Percentiles rank a stretch among this genome's conserved stretches.
Evolutionary conservation across 768 basidiomycete species (phyloP).

Genomic region (Macrocybe gigantea): DNA sequence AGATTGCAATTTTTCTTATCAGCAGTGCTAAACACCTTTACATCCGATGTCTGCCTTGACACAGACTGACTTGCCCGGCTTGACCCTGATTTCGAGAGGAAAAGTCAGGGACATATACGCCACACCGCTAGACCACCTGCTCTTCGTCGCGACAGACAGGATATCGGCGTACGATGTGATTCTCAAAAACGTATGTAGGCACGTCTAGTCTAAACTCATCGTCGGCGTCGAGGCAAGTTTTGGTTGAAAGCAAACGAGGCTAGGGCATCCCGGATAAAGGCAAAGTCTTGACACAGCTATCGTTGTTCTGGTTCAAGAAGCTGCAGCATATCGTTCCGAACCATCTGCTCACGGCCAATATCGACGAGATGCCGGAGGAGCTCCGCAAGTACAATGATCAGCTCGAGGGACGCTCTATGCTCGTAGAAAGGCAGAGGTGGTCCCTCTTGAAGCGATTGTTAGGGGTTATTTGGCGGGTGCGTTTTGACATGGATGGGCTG

Average conservation of each 20-base stretch:
- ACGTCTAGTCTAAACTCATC: background rate
- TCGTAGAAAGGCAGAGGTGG: conserved; percentile 86
- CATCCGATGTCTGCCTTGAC: conserved; percentile 34
- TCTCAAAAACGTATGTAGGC: conserved; percentile 74
- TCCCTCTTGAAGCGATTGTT: conserved; percentile 94
- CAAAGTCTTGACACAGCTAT: conserved; percentile 81
- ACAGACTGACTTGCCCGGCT: conserved; percentile 49
- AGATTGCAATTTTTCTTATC: too few species aligned
- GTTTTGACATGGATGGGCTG: too few species aligned
- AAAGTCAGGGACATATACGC: conserved; percentile 96
- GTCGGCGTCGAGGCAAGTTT: background rate
- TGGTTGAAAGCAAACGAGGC: background rate
- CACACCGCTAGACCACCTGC: conserved; percentile 63
- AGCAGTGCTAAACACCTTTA: conserved; percentile 22
- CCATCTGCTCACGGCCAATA: conserved; percentile 76
- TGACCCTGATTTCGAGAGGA: conserved; percentile 77
- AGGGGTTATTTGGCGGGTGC: conserved; percentile 94
- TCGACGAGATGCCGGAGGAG: conserved; percentile 80
- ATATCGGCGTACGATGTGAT: conserved; percentile 98
- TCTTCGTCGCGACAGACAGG: conserved; percentile 93
- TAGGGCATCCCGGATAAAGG: conserved; percentile 97
- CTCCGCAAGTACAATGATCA: conserved; percentile 69
- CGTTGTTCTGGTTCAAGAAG: conserved; percentile 92
- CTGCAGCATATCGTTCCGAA: conserved; percentile 78
- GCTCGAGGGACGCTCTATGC: conserved; percentile 83